phyloP scores from a whole-genome alignment of 352 stramenopile species.

The Pythium plurisporium region DNA sequence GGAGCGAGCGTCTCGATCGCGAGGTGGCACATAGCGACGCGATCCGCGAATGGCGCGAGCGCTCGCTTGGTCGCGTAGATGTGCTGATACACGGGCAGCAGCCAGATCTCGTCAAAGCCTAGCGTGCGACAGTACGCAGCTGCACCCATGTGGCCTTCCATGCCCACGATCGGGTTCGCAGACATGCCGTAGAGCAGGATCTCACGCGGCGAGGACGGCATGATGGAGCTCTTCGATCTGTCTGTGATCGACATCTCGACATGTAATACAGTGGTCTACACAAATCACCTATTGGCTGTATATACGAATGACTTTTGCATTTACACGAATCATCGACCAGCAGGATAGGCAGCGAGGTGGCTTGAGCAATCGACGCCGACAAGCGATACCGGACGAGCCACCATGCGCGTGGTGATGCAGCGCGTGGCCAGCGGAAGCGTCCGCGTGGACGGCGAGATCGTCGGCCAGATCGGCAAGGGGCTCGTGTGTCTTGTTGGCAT shows the following conservation, averaged over 20 bases:
- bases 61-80: slow-evolving; percentile 80
- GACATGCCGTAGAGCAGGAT: slow-evolving; percentile 85
- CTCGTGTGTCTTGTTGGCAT: slow-evolving; percentile 81
- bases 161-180: slow-evolving; percentile 75
- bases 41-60: slow-evolving; percentile 70
- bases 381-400: too few species aligned
- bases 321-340: background rate
- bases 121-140: slow-evolving; percentile 50
- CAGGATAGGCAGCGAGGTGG: background rate
- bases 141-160: slow-evolving; percentile 74
- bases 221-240: background rate
- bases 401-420: slow-evolving; percentile 79
- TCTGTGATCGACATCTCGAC: background rate
- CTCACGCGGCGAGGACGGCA: slow-evolving; percentile 8
- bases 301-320: background rate
- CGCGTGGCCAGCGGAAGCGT: slow-evolving; percentile 77
- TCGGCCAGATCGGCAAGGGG: slow-evolving; percentile 70
- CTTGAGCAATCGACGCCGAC: too few species aligned
- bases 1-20: slow-evolving; percentile 34
- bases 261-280: too few species aligned
- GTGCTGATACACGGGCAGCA: slow-evolving; percentile 88
- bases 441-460: slow-evolving; percentile 66
- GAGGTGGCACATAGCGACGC: slow-evolving; percentile 68
- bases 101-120: slow-evolving; percentile 81
- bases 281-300: too few species aligned